Percentiles rank a stretch among this genome's conserved stretches.
Conservation (phyloP, 805 yeast species). For the Saccharomyces paradoxus region DNA sequence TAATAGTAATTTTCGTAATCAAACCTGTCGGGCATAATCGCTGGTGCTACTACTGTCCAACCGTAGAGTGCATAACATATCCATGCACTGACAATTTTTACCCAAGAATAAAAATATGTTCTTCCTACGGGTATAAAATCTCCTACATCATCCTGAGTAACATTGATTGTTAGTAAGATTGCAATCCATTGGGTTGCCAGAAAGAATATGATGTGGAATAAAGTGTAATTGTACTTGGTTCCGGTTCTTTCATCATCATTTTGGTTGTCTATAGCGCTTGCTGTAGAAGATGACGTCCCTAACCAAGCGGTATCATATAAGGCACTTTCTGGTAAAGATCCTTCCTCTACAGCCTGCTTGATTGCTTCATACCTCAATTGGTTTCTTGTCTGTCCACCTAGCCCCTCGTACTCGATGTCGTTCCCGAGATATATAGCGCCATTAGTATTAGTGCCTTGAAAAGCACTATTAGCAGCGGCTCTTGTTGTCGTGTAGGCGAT, state of each 20-base stretch:
- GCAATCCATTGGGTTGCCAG: conserved; percentile 97
- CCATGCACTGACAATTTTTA: conserved; percentile 88
- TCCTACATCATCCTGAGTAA: conserved; percentile 72
- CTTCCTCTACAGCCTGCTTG: conserved; percentile 91
- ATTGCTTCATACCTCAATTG: conserved; percentile 83
- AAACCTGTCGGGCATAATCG: conserved; percentile 83
- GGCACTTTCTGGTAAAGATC: conserved; percentile 90
- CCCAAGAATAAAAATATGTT: conserved; percentile 92
- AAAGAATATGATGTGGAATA: conserved; percentile 87
- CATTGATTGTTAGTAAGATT: conserved; percentile 84
- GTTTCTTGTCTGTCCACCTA: conserved; percentile 38
- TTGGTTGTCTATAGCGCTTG: conserved; percentile 26
- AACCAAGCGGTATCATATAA: conserved; percentile 63
- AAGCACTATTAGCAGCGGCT: conserved; percentile 79
- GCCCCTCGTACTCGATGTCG: conserved; percentile 37
- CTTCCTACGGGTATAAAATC: conserved; percentile 95
- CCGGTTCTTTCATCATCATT: conserved; percentile 52
- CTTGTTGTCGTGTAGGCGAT: conserved; percentile 95
- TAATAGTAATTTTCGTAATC: conserved; percentile 27
- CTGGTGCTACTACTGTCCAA: conserved; percentile 91
- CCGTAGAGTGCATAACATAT: conserved; percentile 76
- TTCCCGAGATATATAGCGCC: conserved; percentile 29
- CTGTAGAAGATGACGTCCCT: conserved; percentile 28
- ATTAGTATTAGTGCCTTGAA: conserved; percentile 37
- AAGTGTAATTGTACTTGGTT: conserved; percentile 74